These are phyloP conservation scores for Ceratocystis cacaofunesta DNA, from an alignment of 2,329 filamentous ascomycete genomes.

Conservation along the genomic window DNA sequence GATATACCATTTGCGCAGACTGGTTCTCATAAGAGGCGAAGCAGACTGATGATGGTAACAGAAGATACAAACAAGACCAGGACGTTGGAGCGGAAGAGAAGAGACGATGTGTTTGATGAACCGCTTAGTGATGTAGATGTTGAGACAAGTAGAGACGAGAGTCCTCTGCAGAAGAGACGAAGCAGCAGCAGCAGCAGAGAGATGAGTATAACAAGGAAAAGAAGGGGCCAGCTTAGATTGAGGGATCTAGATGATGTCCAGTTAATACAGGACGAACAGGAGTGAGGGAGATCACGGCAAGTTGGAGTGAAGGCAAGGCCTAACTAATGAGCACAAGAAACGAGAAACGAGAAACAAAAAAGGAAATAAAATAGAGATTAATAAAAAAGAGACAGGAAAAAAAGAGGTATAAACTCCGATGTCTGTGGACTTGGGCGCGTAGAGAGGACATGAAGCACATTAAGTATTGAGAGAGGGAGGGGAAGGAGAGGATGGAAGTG, in stretches of 20 bases:
- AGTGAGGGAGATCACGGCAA: neutral
- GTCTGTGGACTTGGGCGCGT: neutral
- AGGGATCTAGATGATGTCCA: neutral
- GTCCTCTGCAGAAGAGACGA: too few relatives aligned
- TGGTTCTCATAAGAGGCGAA: conserved; percentile 12
- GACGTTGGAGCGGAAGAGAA: neutral
- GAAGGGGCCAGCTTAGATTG: too few relatives aligned
- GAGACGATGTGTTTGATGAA: neutral
- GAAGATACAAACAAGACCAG: neutral
- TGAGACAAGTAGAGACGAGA: too few relatives aligned
- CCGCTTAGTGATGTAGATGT: too few relatives aligned
- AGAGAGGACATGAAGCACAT: neutral
- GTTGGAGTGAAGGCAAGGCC: too few relatives aligned
- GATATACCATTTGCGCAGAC: conserved; percentile 6
- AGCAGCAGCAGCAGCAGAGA: too few relatives aligned
- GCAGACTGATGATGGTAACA: neutral
- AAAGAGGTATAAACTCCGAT: neutral
- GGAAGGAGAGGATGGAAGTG: too few relatives aligned
- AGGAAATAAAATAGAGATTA: neutral
- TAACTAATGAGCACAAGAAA: too few relatives aligned
- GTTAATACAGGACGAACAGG: neutral
- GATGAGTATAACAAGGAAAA: too few relatives aligned
- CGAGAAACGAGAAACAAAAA: neutral
- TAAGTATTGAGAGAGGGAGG: neutral
- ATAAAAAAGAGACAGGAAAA: neutral